Base-by-base conservation (phyloP, 2,329 filamentous ascomycete genomes). In the Nemania abortiva region DNA sequence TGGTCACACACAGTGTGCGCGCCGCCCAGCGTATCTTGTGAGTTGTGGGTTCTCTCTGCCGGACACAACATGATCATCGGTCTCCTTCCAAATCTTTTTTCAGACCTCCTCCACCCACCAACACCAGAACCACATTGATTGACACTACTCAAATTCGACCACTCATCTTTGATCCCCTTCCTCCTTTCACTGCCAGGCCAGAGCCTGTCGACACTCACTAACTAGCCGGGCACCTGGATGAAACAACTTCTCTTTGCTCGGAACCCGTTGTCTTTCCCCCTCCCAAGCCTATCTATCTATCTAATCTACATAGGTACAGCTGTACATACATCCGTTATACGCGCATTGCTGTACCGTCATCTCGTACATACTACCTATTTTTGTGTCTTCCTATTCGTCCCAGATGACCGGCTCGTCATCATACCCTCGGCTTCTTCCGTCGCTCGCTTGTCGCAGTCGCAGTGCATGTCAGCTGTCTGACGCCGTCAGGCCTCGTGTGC, bases 341-440 rank as follows among this genome's bases (percentile, higher is more conserved):
- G 15, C 34, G 22, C 63, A 27, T 27, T 27, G 24, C 24, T 27
- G 24, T 5, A 24, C 50, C 6, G 27, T 42, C 20, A n/a, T 31
- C 22, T 29, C 39, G 4, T 29, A 49, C 47, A 18, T 9, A 37
- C 34, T 37, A 9, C 2, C 6, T 18, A 15, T 31, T 53, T 53
- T 34, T 59, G 13, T n/a, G 20, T n/a, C n/a, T 37, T 56, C 45
- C 49, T 47, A 63, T 65, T 66, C 64, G 66, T 70, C 68, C 70
- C 71, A 70, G 70, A 73, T 73, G 71, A 72, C 65, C 39, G 56
- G 67, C 68, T 69, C 65, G 47, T 62, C 70, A 63, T 70, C 71
- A 67, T 70, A 57, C 47, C 55, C 67, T 64, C 71, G 72, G 69
- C 66, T 76, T 68, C 70, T 71, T 70, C 70, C 68, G 72, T 66